phyloP scores from a whole-genome alignment of 1,284 basidiomycete species.

The Cryptococcus sp. region DNA sequence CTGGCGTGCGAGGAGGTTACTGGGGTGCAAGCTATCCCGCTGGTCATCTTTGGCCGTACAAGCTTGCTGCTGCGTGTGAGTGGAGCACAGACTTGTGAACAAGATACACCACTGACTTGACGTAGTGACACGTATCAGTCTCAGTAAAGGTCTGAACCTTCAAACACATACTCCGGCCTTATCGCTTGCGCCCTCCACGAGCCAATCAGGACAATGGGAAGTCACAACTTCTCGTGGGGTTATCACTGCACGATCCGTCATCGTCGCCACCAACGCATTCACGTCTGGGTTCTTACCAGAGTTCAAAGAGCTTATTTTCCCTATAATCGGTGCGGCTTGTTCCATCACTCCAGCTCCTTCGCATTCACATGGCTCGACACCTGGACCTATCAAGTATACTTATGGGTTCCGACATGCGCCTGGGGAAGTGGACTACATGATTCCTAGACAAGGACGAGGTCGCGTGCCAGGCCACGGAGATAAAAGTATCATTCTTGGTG shows the following conservation, averaged over 20 bases:
- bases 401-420: conserved; percentile 30
- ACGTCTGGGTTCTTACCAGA: conserved; percentile 31
- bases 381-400: conserved; percentile 27
- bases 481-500: conserved; percentile 30
- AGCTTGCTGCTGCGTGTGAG: conserved; percentile 32
- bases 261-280: conserved; percentile 40
- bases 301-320: conserved; percentile 32
- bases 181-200: conserved; percentile 5
- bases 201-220: conserved; percentile 15
- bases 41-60: conserved; percentile 38
- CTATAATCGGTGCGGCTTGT: conserved; percentile 32
- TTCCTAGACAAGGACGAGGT: conserved; percentile 32
- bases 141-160: conserved; percentile 27
- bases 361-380: conserved; percentile 15
- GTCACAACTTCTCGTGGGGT: conserved; percentile 36
- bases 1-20: conserved; percentile 23
- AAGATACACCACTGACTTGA: background rate
- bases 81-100: background rate
- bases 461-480: conserved; percentile 28
- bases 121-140: conserved; percentile 21
- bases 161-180: conserved; percentile 31
- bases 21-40: conserved; percentile 34
- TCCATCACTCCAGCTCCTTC: conserved; percentile 30
- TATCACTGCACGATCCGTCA: conserved; percentile 23
- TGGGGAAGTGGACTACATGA: conserved; percentile 38